Evolutionary conservation across 2,329 filamentous ascomycete genomes (phyloP).

Genomic region (Didymella segeticola): DNA sequence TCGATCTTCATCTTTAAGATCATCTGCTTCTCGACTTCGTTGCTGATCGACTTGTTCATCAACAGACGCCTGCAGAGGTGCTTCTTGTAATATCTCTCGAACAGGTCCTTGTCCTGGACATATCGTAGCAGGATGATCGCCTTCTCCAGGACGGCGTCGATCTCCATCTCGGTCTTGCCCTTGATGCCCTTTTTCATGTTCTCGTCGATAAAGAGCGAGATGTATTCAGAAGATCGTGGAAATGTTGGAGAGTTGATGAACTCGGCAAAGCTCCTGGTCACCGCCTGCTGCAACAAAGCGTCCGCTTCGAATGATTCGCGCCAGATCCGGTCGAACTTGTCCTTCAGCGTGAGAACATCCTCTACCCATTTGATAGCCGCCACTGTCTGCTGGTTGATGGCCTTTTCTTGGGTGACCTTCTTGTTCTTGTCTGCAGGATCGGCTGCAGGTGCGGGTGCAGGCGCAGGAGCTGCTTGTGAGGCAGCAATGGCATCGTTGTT

Average conservation of each 20-base stretch:
- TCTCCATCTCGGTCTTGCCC: constrained; percentile 87
- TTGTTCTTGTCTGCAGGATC: constrained; percentile 61
- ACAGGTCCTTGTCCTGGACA: constrained; percentile 89
- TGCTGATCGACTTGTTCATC: constrained; percentile 86
- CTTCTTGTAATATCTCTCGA: constrained; percentile 98
- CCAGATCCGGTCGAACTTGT: constrained; percentile 87
- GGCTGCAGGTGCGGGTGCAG: constrained; percentile 40
- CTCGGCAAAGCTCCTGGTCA: constrained; percentile 86
- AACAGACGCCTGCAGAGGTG: constrained; percentile 88
- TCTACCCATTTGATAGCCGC: constrained; percentile 96
- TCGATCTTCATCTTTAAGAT: constrained; percentile 97
- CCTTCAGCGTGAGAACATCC: constrained; percentile 83
- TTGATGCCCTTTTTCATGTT: constrained; percentile 93
- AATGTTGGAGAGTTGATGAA: constrained; percentile 85
- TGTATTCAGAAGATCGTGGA: constrained; percentile 82
- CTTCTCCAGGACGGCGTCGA: constrained; percentile 85
- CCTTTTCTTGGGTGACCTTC: constrained; percentile 52
- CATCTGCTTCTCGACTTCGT: constrained; percentile 93
- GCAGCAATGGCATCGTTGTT: constrained; percentile 70
- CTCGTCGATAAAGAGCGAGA: constrained; percentile 96
- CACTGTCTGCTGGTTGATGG: constrained; percentile 77
- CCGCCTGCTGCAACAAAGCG: constrained; percentile 76
- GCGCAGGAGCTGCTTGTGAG: constrained; percentile 58
- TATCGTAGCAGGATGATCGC: constrained; percentile 88
- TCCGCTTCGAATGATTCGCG: constrained; percentile 75